Evolutionary conservation across 225 moss, liverwort and hornwort genomes (phyloP), one percentile per base, ranked within the genome.

Genomic region (Thuidium tamariscinum): DNA sequence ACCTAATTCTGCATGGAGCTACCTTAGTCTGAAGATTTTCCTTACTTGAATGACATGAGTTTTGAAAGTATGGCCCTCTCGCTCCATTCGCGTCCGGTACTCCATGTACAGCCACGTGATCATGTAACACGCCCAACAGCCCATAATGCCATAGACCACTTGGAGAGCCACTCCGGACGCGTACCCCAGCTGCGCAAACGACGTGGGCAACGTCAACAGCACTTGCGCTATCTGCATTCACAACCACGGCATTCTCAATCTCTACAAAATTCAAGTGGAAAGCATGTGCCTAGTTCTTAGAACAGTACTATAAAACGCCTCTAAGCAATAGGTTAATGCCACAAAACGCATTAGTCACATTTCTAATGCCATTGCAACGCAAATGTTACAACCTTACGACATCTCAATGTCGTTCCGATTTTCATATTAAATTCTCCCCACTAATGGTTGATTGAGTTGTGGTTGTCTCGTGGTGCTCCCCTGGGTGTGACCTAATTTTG

Each of bases 151-250:
- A 76, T 95, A 97, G 84, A 94, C 77, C 19, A 93, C 59, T 48
- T 95, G 97, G 25, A 95, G 89, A 64, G 92, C 89, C 63, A 90
- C 86, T 51, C 95, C 97, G 5, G 91, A 94, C 26, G 55, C 85
- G 77, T 95, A 92, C 6, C 97, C 97, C 78, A 97, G 91, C 86
- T 97, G 95, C 42, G 95, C 93, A 75, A 95, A 95, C 46, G 97
- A 95, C 79, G 95, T 94, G 39, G 97, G 97, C 83, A 97, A 86
- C 26, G 95, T 92, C 88, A 97, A 85, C 81, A 97, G 94, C 75
- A 97, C 97, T 83, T 95, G 97, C 55, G 94, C 97, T 27, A 97
- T 95, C 97, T 92, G 93, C 88, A 76, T 56, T 68, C 59, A 63
- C 49, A 61, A 14, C 22, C 82, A 77, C 48, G 39, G 30, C 15